These are phyloP conservation scores for Viola pubescens DNA, from an alignment of 441 rosid species.

Conservation along the genomic window DNA sequence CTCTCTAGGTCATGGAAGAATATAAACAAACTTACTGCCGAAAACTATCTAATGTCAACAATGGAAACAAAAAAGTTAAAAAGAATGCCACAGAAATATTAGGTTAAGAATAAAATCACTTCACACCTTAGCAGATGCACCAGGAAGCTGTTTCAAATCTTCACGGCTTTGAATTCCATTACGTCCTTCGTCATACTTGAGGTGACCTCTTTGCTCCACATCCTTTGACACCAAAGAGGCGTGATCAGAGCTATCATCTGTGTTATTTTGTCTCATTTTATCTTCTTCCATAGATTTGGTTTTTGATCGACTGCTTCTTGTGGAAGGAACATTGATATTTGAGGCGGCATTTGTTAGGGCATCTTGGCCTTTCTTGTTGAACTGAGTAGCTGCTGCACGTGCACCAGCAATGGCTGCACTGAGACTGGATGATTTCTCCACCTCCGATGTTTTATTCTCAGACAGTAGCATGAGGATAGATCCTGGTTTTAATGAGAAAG, in stretches of 20 bases:
- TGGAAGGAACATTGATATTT: conserved; percentile 12
- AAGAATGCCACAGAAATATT: not conserved
- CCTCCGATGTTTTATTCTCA: conserved; percentile 23
- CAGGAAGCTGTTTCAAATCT: conserved; percentile 24
- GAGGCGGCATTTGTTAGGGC: conserved; percentile 14
- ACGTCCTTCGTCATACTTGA: conserved; percentile 25
- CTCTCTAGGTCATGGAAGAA: not conserved
- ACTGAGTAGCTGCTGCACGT: conserved; percentile 70
- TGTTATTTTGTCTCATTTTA: conserved; percentile 15
- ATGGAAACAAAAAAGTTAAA: not conserved
- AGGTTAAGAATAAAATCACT: not conserved
- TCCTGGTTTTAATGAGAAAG: conserved; percentile 69
- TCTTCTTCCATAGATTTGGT: conserved; percentile 19
- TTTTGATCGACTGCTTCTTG: conserved; percentile 18
- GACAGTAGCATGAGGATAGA: conserved; percentile 28
- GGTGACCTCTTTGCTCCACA: conserved; percentile 18
- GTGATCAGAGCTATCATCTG: conserved; percentile 15
- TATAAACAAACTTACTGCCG: not conserved
- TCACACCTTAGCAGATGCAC: conserved; percentile 44
- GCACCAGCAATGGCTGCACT: conserved; percentile 72
- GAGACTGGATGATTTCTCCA: conserved; percentile 46
- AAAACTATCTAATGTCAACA: not conserved
- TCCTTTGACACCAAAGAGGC: conserved; percentile 17
- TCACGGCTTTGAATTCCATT: conserved; percentile 13
- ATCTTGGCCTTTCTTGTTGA: conserved; percentile 42